Evolutionary conservation across 2,329 filamentous ascomycete species (phyloP), one percentile per base, ranked within the genome.

Genomic region (Aureobasidium sp.): DNA sequence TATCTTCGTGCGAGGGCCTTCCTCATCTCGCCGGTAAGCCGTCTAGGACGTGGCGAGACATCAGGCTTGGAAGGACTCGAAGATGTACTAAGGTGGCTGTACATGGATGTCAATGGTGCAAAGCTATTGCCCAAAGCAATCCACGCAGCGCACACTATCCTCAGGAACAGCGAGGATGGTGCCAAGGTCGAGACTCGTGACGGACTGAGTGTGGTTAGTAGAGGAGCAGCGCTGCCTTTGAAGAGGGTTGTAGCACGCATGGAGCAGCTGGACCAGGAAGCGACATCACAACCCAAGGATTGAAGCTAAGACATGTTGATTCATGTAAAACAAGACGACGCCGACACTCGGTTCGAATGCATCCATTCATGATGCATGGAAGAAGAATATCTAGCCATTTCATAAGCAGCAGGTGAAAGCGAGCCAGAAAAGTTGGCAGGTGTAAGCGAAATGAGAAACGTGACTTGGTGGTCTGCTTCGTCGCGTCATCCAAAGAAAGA

Each of bases 71-170:
- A 71, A 45, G 82, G 80, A 0, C 72, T 86, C 45, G 75, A 77
- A 41, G 75, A 82, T 37, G 77, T 84, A n/a, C 67, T 86, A 20
- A 66, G 73, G 0, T 84, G 79, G 74, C 67, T 83, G 3, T 87
- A 86, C 65, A 68, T 77, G 61, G 65, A 67, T 31, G 44, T 65
- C 15, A 63, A 63, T 0, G 74, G 74, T 0, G 67, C 77, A 6
- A 67, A 66, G 44, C 65, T 82, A 20, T 69, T 82, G 8, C 70
- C 77, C 7, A 74, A 75, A 63, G 77, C 78, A 0, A 76, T 82
- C 11, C 66, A 70, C 22, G 74, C 73, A 2, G 75, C 77, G 2
- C 75, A 75, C 52, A 72, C 71, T 0, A 74, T 80, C 6, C 67
- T 81, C 15, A 67, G 70, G 61, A 67, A 69, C 42, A 80, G 77